Evolutionary conservation across 106 monocot genomes (phyloP).

Genomic region (Dendrobium catenatum): DNA sequence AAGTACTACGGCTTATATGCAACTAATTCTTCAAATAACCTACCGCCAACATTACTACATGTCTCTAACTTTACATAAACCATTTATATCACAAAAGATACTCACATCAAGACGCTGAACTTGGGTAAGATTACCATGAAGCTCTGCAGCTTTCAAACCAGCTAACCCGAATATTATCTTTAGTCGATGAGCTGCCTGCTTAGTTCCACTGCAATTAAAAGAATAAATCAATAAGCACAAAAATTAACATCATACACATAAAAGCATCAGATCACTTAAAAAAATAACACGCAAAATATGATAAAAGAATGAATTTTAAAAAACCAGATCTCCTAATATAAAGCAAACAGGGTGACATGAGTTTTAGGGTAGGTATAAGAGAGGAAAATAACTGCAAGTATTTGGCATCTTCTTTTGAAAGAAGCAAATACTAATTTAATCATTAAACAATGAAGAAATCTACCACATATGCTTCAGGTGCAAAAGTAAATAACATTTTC

Average conservation of each 20-base stretch:
- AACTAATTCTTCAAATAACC: not conserved
- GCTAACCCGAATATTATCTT: constrained; percentile 97
- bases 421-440: not conserved
- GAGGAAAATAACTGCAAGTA: not conserved
- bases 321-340: not conserved
- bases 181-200: constrained; percentile 85
- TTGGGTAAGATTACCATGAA: constrained; percentile 99
- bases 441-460: not conserved
- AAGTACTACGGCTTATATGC: not conserved
- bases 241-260: constrained; percentile 1
- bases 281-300: not conserved
- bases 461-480: not conserved
- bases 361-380: not conserved
- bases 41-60: not conserved
- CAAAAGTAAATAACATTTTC: not conserved
- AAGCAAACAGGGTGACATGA: not conserved
- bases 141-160: constrained; percentile 89
- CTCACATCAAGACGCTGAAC: constrained; percentile 93
- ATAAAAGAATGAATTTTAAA: not conserved
- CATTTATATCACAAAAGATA: constrained; percentile 7
- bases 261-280: not conserved
- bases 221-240: not conserved
- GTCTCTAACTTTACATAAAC: not conserved
- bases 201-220: constrained; percentile 65
- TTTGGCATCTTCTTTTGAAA: not conserved